Conservation (phyloP, 1,139 yeast genomes). For the Nakaseomyces nivariensis region DNA sequence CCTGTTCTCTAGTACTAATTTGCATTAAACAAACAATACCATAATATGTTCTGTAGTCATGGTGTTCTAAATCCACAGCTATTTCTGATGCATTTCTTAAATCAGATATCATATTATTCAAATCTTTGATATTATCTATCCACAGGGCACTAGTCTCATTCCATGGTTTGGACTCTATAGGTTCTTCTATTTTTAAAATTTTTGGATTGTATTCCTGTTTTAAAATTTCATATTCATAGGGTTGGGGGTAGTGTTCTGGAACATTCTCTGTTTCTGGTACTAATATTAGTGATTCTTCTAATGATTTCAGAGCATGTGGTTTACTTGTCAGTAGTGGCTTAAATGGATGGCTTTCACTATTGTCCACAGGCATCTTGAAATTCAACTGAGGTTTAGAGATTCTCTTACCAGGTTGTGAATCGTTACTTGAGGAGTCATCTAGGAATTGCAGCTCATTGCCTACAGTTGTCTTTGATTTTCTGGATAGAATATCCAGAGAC, state of each 20-base stretch:
- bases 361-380: constrained; percentile 55
- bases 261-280: constrained; percentile 34
- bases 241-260: constrained; percentile 66
- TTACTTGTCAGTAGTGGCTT: constrained; percentile 59
- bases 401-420: constrained; percentile 25
- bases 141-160: constrained; percentile 51
- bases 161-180: constrained; percentile 59
- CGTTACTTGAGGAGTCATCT: constrained; percentile 35
- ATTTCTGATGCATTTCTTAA: constrained; percentile 49
- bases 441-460: constrained; percentile 34
- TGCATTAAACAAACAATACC: constrained; percentile 95
- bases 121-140: constrained; percentile 52
- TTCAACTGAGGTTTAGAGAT: constrained; percentile 61
- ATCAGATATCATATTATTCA: constrained; percentile 46
- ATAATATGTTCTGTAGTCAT: constrained; percentile 79
- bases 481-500: constrained; percentile 42
- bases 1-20: constrained; percentile 71
- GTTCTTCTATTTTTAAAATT: constrained; percentile 40
- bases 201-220: constrained; percentile 59
- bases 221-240: constrained; percentile 71
- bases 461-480: constrained; percentile 11
- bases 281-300: constrained; percentile 42
- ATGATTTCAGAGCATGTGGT: constrained; percentile 56
- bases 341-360: constrained; percentile 62
- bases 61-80: constrained; percentile 97